phyloP scores from a whole-genome alignment of 2,329 filamentous ascomycete species.

The Chaetothyriales sp. region DNA sequence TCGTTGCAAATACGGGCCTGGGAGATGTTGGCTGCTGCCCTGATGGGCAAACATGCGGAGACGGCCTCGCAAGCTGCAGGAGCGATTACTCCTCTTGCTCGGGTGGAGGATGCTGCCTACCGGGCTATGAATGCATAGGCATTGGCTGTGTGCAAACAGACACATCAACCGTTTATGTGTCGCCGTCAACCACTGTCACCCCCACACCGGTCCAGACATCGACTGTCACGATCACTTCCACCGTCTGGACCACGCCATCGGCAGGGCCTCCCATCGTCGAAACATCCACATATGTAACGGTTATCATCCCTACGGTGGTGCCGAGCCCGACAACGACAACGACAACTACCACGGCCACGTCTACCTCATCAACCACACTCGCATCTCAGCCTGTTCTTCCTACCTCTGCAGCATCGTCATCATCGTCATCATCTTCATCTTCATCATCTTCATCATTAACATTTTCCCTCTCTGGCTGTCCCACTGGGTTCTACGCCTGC shows the following conservation, averaged over 20 bases:
- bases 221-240: constrained; percentile 16
- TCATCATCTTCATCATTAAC: background rate
- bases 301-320: constrained; percentile 14
- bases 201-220: constrained; percentile 3
- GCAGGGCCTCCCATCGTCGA: constrained; percentile 12
- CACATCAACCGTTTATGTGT: constrained; percentile 13
- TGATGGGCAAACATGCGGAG: constrained; percentile 36
- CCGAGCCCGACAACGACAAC: constrained; percentile 23
- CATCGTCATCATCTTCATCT: background rate
- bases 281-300: constrained; percentile 24
- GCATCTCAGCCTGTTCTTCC: background rate
- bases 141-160: constrained; percentile 36
- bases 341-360: background rate
- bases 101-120: constrained; percentile 48
- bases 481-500: constrained; percentile 85
- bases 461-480: constrained; percentile 40
- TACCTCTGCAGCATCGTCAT: background rate
- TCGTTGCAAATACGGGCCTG: constrained; percentile 36
- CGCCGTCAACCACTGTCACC: constrained; percentile 7
- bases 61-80: constrained; percentile 35
- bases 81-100: constrained; percentile 41
- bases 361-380: background rate
- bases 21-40: constrained; percentile 49
- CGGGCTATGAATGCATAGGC: constrained; percentile 42
- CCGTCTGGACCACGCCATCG: constrained; percentile 12